A percentile compares a stretch with the other conserved stretches of the same genome.
phyloP scores from a whole-genome alignment of 2,329 filamentous ascomycete genomes.

The Cladosporium sp. region DNA sequence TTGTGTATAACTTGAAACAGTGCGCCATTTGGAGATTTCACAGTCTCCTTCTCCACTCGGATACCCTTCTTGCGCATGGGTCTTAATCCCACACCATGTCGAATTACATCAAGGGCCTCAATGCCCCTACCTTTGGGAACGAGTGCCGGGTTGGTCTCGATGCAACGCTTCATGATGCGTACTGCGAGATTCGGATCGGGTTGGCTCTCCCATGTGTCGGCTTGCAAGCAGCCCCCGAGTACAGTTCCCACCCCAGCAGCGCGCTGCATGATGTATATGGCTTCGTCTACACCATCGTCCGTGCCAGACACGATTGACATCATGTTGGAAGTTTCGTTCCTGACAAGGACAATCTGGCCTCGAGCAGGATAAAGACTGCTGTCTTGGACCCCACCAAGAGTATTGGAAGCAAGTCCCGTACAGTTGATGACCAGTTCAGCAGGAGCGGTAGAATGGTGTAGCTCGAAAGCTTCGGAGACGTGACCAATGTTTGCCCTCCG shows the following conservation, averaged over 20 bases:
- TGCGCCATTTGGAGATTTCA: no score
- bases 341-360: conserved; percentile 74
- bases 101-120: conserved; percentile 64
- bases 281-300: conserved; percentile 64
- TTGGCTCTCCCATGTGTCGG: conserved; percentile 68
- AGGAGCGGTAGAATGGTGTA: conserved; percentile 38
- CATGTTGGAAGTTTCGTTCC: conserved; percentile 59
- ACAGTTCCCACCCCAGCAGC: conserved; percentile 70
- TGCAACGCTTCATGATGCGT: conserved; percentile 70
- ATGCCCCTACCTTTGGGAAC: conserved; percentile 61
- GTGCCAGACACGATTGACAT: conserved; percentile 66
- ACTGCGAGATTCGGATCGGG: conserved; percentile 69
- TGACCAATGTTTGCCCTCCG: conserved; percentile 61
- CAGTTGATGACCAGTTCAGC: conserved; percentile 73
- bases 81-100: conserved; percentile 73
- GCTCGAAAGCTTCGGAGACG: conserved; percentile 57
- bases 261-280: conserved; percentile 72
- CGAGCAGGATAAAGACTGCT: conserved; percentile 64
- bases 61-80: conserved; percentile 67
- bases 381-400: conserved; percentile 75
- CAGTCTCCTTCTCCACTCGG: conserved; percentile 64
- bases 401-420: conserved; percentile 67
- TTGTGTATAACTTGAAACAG: conserved; percentile 75
- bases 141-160: conserved; percentile 54
- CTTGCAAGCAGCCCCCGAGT: conserved; percentile 72